phyloP scores from a whole-genome alignment of 2,329 filamentous ascomycete species.

The Blastomyces parvus region DNA sequence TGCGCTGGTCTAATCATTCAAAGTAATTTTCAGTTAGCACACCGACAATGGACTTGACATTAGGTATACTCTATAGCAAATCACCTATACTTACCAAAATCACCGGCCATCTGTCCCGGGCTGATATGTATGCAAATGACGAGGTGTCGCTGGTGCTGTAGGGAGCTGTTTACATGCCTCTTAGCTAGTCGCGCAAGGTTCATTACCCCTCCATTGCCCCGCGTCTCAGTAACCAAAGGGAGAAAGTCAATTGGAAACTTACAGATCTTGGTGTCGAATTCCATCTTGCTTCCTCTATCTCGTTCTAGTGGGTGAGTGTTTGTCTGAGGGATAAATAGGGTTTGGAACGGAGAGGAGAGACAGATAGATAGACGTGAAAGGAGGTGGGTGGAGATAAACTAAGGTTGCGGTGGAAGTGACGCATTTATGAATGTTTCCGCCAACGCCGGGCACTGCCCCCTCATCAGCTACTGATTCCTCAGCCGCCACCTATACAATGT shows the following conservation, averaged over 20 bases:
- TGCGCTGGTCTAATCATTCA: slow-evolving; percentile 60
- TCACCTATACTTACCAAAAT: slow-evolving; percentile 58
- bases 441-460: no score
- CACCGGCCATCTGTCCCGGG: slow-evolving; percentile 80
- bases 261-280: slow-evolving; percentile 66
- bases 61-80: background rate
- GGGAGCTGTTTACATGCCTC: slow-evolving; percentile 45
- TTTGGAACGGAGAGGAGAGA: background rate
- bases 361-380: no score
- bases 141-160: slow-evolving; percentile 71
- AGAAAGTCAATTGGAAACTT: slow-evolving; percentile 26
- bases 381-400: no score
- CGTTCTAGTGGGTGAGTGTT: background rate
- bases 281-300: slow-evolving; percentile 44
- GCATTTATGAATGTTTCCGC: no score
- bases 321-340: background rate
- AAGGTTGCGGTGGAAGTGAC: no score
- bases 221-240: background rate
- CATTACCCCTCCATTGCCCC: slow-evolving; percentile 7
- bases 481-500: no score
- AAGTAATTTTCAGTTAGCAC: background rate
- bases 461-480: no score
- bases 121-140: slow-evolving; percentile 81
- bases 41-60: slow-evolving; percentile 15
- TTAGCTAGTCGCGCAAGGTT: slow-evolving; percentile 14